Evolutionary conservation across 805 yeast genomes (phyloP).

Genomic region (Sugiyamaella lignohabitans): DNA sequence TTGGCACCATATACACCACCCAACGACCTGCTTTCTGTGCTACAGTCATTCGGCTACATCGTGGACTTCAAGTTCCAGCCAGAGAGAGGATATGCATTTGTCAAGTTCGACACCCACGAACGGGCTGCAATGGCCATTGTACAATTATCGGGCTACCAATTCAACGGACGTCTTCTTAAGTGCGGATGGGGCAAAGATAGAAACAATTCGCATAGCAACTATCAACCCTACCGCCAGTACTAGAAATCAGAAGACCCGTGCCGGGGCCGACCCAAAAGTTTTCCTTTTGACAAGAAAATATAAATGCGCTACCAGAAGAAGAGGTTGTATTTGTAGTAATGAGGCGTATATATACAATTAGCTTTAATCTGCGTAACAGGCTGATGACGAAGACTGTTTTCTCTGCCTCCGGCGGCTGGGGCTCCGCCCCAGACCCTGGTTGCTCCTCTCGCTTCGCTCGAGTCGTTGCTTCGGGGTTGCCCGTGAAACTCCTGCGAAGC

Average conservation of each 20-base stretch:
- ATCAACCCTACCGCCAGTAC: background rate
- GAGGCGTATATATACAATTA: too few relatives aligned
- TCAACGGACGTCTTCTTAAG: slow-evolving; percentile 72
- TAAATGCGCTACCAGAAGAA: too few relatives aligned
- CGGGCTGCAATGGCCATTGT: slow-evolving; percentile 84
- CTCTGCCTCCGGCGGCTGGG: too few relatives aligned
- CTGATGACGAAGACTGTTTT: too few relatives aligned
- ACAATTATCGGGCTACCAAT: slow-evolving; percentile 54
- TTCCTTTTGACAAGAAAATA: too few relatives aligned
- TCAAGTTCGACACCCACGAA: slow-evolving; percentile 79
- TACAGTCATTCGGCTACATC: slow-evolving; percentile 76
- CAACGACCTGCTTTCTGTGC: slow-evolving; percentile 61
- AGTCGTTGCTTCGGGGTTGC: too few relatives aligned
- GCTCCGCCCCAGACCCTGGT: too few relatives aligned
- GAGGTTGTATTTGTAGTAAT: too few relatives aligned
- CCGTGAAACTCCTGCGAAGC: too few relatives aligned
- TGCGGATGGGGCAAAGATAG: slow-evolving; percentile 75
- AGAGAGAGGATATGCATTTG: slow-evolving; percentile 84
- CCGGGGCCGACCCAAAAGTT: background rate
- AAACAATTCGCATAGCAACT: too few relatives aligned
- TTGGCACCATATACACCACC: slow-evolving; percentile 71
- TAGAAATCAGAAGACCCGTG: background rate
- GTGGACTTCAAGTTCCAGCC: slow-evolving; percentile 75
- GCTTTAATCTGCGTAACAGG: too few relatives aligned
- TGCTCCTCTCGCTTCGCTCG: too few relatives aligned